Evolutionary conservation across 768 basidiomycete species (phyloP), one percentile per base, ranked within the genome.

Genomic region (Lanmaoa rubissima): DNA sequence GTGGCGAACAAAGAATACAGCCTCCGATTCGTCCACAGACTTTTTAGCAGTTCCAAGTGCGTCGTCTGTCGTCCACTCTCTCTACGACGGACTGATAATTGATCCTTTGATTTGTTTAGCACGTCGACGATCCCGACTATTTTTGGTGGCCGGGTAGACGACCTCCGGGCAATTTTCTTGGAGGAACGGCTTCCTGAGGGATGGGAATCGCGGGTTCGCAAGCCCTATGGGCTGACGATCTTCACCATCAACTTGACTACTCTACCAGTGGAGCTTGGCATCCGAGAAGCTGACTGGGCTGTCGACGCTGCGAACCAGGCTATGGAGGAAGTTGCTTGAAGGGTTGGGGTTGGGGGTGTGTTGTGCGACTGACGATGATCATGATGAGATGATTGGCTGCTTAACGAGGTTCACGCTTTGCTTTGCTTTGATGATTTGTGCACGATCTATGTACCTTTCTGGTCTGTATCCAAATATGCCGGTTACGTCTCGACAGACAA

Each of bases 161-260:
- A 86, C 52, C 62, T 90, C 31, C 71, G 77, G 40, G 58, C 78
- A 1, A 62, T 88, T 46, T 70, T 92, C 24, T 64, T 74, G 4
- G 86, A 92, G 50, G 89, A 92, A 61, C 81, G 87, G 21, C 65
- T 91, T 28, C 84, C 85, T 2, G 75, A 85, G 0, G 82, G 82
- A n/a, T 91, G 87, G 87, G 87, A 90, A 65, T 77, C 88, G 0
- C 73, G 78, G 19, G 69, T 83, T 34, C 75, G 78, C 26, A 70
- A 76, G 34, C 79, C 72, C 1, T 71, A 77, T 53, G 88, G 89
- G 0, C 65, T 90, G 32, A 88, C 87, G 0, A 69, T 90, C 17
- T 45, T 71, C 6, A 68, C 69, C 5, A 84, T 87, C 73, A 87
- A 90, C 65, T 40, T 39, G 13, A 47, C 50, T 11, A 32, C 38